phyloP scores from a whole-genome alignment of 139 green algal genomes.

The Dunaliella sp. region DNA sequence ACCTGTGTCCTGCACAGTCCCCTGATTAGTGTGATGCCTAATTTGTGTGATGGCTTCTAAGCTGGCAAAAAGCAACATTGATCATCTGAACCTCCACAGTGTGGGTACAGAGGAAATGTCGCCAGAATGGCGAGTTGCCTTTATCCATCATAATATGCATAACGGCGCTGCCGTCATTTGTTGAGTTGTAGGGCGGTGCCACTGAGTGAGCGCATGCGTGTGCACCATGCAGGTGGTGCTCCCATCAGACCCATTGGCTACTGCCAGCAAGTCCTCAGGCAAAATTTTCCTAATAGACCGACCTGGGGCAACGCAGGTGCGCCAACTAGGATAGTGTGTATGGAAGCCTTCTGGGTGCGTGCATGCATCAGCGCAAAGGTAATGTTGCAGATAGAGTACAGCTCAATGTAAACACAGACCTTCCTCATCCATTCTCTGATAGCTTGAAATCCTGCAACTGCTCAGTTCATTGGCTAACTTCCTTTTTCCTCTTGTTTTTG shows the following conservation, averaged over 20 bases:
- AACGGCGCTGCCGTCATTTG: neutral
- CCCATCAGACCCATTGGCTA: neutral
- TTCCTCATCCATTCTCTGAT: neutral
- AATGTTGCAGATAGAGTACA: neutral
- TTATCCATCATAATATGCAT: neutral
- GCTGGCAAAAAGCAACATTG: too few relatives aligned
- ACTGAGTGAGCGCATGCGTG: neutral
- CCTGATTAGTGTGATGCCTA: too few relatives aligned
- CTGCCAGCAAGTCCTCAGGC: neutral
- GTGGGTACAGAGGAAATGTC: too few relatives aligned
- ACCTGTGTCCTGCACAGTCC: too few relatives aligned
- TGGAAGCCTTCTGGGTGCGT: neutral
- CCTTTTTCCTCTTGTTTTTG: neutral
- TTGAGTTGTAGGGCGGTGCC: neutral
- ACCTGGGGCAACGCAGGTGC: conserved; percentile 44
- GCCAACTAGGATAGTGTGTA: conserved; percentile 13
- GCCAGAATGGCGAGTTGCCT: too few relatives aligned
- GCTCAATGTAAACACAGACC: neutral
- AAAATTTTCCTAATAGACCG: conserved; percentile 60
- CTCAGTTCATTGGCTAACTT: neutral
- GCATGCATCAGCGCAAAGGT: neutral
- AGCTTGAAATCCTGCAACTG: neutral
- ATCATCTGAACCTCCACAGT: too few relatives aligned
- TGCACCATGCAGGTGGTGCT: neutral
- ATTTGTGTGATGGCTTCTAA: too few relatives aligned